These are phyloP conservation scores for Potentilla sterilis DNA, from an alignment of 306 rosid genomes.

Conservation along the genomic window DNA sequence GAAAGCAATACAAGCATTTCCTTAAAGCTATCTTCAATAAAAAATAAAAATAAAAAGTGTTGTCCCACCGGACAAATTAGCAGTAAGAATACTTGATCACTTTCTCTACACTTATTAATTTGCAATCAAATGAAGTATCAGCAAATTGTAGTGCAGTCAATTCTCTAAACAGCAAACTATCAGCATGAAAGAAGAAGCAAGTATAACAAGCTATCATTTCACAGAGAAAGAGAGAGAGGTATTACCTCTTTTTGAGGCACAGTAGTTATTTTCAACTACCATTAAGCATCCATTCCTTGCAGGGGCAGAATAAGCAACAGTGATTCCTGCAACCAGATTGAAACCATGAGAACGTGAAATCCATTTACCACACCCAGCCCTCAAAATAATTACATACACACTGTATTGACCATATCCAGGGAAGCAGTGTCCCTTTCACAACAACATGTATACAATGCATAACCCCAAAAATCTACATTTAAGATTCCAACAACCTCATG, in stretches of 20 bases:
- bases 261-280: constrained; percentile 87
- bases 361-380: constrained; percentile 19
- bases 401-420: neutral
- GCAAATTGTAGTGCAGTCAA: neutral
- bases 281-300: constrained; percentile 82
- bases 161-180: neutral
- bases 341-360: constrained; percentile 19
- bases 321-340: constrained; percentile 55
- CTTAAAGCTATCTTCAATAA: neutral
- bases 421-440: neutral
- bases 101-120: neutral
- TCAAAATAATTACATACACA: neutral
- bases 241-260: constrained; percentile 91
- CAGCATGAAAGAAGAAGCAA: neutral
- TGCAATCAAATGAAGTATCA: neutral
- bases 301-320: constrained; percentile 83
- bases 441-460: neutral
- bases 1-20: neutral
- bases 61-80: neutral
- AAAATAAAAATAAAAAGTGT: neutral
- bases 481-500: neutral
- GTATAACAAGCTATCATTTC: neutral
- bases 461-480: neutral
- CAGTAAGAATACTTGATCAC: constrained; percentile 1
- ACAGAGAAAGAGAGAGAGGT: constrained; percentile 11